Evolutionary conservation across 768 basidiomycete genomes (phyloP).

Genomic region (Termitomyces sp.): DNA sequence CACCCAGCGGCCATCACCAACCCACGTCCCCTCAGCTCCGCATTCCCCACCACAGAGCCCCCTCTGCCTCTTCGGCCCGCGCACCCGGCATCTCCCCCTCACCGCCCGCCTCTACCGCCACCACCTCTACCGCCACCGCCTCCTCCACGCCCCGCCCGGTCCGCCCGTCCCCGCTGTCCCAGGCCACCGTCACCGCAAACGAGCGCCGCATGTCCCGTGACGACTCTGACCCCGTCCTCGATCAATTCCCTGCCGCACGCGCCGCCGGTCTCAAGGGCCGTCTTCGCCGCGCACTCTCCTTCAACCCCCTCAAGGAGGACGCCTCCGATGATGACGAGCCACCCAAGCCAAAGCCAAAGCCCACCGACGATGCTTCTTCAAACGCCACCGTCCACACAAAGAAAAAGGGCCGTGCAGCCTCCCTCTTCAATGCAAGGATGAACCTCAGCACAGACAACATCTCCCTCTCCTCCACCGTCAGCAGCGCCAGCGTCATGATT

Average conservation of each 20-base stretch:
- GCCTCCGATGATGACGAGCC: slow-evolving; percentile 40
- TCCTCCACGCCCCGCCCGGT: slow-evolving; percentile 33
- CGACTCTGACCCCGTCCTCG: slow-evolving; percentile 63
- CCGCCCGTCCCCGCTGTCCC: slow-evolving; percentile 66
- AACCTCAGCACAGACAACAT: slow-evolving; percentile 94
- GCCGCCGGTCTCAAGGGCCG: slow-evolving; percentile 73
- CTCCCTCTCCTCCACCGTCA: slow-evolving; percentile 90
- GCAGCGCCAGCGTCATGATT: slow-evolving; percentile 93
- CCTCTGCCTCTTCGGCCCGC: slow-evolving; percentile 38
- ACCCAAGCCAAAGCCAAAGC: slow-evolving; percentile 31
- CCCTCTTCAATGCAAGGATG: slow-evolving; percentile 82
- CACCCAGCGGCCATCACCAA: slow-evolving; percentile 27
- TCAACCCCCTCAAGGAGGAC: slow-evolving; percentile 61
- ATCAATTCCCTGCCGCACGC: slow-evolving; percentile 35
- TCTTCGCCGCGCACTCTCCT: slow-evolving; percentile 66
- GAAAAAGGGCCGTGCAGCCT: slow-evolving; percentile 67
- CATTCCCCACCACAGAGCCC: slow-evolving; percentile 23
- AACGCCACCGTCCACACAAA: slow-evolving; percentile 48
- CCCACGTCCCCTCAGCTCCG: slow-evolving; percentile 25
- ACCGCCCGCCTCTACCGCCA: slow-evolving; percentile 27
- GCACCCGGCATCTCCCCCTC: slow-evolving; percentile 25
- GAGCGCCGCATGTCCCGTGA: slow-evolving; percentile 77
- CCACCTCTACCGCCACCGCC: slow-evolving; percentile 25
- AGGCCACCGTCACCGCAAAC: slow-evolving; percentile 53
- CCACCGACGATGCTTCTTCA: slow-evolving; percentile 33